Conservation (phyloP, 495 filamentous ascomycete species). For the Penicillium dipodomyicola region DNA sequence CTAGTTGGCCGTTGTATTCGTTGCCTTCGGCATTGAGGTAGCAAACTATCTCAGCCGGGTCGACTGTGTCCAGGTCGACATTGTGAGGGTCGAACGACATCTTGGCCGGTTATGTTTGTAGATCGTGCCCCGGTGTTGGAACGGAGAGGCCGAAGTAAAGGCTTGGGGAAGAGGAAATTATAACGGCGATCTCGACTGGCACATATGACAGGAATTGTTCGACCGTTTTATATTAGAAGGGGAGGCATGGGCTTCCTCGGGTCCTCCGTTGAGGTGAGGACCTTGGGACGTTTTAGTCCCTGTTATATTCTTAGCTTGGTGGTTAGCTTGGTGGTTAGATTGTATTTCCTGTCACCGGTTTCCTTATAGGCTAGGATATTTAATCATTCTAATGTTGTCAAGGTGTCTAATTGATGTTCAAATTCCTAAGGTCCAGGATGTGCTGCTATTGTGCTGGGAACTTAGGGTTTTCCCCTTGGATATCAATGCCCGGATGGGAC, state of each 20-base stretch:
- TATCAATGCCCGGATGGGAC: background rate
- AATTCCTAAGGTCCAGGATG: background rate
- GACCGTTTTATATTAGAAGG: slow-evolving; percentile 22
- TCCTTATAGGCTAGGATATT: background rate
- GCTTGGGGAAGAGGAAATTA: background rate
- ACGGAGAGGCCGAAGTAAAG: background rate
- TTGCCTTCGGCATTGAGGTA: slow-evolving; percentile 36
- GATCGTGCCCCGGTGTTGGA: background rate
- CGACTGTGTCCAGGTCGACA: slow-evolving; percentile 39
- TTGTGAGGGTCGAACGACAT: slow-evolving; percentile 40
- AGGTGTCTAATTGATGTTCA: background rate
- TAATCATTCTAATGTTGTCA: background rate
- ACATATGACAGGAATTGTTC: slow-evolving; percentile 6
- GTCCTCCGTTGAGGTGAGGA: slow-evolving; percentile 21
- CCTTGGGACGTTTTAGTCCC: slow-evolving; percentile 26
- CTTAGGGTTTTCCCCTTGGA: background rate
- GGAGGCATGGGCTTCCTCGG: slow-evolving; percentile 12
- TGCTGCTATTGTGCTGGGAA: background rate
- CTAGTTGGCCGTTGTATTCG: slow-evolving; percentile 45
- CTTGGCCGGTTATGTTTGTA: background rate
- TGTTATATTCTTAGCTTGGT: slow-evolving; percentile 1
- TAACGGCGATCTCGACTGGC: background rate
- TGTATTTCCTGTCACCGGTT: background rate
- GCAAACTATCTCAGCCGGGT: slow-evolving; percentile 36
- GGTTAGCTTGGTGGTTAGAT: background rate